Percentiles rank a stretch among this genome's conserved stretches.
Conservation (phyloP, 2,329 filamentous ascomycete species). For the Spiromastix sp. region DNA sequence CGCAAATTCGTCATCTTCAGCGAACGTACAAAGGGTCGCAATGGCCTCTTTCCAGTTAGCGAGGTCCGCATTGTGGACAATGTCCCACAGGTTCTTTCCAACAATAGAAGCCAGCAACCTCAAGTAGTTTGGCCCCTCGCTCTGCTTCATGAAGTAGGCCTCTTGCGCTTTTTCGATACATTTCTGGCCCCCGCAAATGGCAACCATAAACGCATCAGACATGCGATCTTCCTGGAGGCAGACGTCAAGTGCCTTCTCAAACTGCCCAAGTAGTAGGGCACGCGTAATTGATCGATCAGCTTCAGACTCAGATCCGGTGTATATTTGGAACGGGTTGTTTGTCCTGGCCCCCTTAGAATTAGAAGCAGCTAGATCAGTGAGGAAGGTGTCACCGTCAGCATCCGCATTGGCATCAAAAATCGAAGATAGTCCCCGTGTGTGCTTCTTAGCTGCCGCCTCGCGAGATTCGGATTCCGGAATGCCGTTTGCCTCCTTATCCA, state of each 20-base stretch:
- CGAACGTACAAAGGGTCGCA: slow-evolving; percentile 91
- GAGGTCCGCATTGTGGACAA: slow-evolving; percentile 91
- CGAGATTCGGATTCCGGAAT: slow-evolving; percentile 39
- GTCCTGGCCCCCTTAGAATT: slow-evolving; percentile 87
- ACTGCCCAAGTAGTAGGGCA: slow-evolving; percentile 80
- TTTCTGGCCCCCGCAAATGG: slow-evolving; percentile 88
- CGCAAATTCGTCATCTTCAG: slow-evolving; percentile 79
- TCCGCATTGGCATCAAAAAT: slow-evolving; percentile 70
- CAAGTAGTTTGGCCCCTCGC: slow-evolving; percentile 78
- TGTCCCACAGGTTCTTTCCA: slow-evolving; percentile 93
- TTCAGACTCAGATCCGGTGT: slow-evolving; percentile 70
- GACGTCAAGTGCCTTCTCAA: slow-evolving; percentile 78
- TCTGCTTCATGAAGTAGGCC: slow-evolving; percentile 76
- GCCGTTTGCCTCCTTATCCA: slow-evolving; percentile 35
- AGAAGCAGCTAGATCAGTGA: slow-evolving; percentile 70
- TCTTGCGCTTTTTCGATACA: slow-evolving; percentile 90
- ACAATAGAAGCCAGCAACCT: slow-evolving; percentile 85
- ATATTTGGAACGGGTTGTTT: slow-evolving; percentile 86
- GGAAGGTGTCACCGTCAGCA: slow-evolving; percentile 74
- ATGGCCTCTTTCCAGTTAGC: slow-evolving; percentile 95
- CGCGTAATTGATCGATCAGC: slow-evolving; percentile 81
- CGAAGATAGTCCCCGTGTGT: slow-evolving; percentile 56
- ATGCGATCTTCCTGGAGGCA: slow-evolving; percentile 82
- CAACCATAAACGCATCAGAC: slow-evolving; percentile 95
- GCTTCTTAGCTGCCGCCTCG: slow-evolving; percentile 43